phyloP scores from a whole-genome alignment of 1,139 yeast genomes.

The Blastobotrys apis region DNA sequence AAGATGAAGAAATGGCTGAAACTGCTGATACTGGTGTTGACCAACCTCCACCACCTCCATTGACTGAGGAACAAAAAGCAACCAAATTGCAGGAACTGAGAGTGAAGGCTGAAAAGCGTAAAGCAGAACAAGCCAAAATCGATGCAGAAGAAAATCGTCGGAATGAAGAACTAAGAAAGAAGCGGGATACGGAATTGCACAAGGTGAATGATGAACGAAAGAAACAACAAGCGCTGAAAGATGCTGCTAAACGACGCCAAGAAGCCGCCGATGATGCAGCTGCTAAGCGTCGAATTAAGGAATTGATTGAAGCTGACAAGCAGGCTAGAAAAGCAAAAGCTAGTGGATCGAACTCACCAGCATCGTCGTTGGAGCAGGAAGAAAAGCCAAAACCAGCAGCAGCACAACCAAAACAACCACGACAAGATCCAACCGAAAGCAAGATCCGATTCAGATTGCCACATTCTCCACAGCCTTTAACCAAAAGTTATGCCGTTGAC shows the following conservation, averaged over 20 bases:
- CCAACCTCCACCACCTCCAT: conserved; percentile 13
- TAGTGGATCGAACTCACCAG: conserved; percentile 11
- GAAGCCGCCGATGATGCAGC: conserved; percentile 34
- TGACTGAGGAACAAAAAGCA: conserved; percentile 33
- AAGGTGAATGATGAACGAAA: conserved; percentile 33
- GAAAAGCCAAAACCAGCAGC: conserved; percentile 4
- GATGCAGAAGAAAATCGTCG: conserved; percentile 30
- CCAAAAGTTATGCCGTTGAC: conserved; percentile 30
- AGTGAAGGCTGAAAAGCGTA: conserved; percentile 30
- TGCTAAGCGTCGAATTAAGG: conserved; percentile 36
- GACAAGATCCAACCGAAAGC: conserved; percentile 29
- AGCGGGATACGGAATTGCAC: conserved; percentile 32
- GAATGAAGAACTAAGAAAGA: conserved; percentile 33
- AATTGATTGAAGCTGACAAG: conserved; percentile 38
- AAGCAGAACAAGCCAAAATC: conserved; percentile 31
- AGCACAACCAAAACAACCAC: conserved; percentile 11
- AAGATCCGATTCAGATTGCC: conserved; percentile 33
- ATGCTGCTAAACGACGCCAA: conserved; percentile 33
- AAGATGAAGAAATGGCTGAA: conserved; percentile 3
- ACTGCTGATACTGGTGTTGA: conserved; percentile 9
- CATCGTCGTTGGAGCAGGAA: neutral
- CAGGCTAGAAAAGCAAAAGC: conserved; percentile 30
- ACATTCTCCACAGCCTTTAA: conserved; percentile 24
- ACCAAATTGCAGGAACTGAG: conserved; percentile 32
- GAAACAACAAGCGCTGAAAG: conserved; percentile 33